phyloP scores from a whole-genome alignment of 306 rosid species.

The Senna tora region DNA sequence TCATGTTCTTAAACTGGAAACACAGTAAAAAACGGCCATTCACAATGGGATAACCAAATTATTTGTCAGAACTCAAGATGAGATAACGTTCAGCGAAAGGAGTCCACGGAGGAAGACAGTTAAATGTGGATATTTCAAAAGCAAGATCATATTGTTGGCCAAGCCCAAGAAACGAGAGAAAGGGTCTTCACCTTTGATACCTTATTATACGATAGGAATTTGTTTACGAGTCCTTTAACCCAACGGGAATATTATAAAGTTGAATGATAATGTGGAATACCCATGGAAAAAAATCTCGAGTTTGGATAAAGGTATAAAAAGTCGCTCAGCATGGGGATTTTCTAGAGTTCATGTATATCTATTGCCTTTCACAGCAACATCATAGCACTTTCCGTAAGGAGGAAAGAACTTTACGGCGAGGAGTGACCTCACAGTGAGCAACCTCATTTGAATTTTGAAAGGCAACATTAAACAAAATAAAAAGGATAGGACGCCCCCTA shows the following conservation, averaged over 20 bases:
- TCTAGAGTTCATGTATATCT: constrained; percentile 13
- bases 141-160: not conserved
- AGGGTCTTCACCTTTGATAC: not conserved
- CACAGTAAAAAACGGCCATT: too few species aligned
- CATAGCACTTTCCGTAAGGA: not conserved
- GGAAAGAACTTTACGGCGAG: not conserved
- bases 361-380: not conserved
- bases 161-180: not conserved
- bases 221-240: too few species aligned
- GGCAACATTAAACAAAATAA: too few species aligned
- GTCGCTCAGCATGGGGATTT: not conserved
- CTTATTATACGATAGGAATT: too few species aligned
- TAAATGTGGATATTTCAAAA: not conserved
- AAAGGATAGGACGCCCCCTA: not conserved
- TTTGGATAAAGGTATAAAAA: not conserved
- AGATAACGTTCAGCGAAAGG: not conserved
- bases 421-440: constrained; percentile 35
- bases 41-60: too few species aligned
- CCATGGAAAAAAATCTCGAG: not conserved
- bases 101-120: not conserved
- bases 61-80: too few species aligned
- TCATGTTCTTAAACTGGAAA: too few species aligned
- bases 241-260: not conserved
- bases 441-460: not conserved
- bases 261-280: not conserved